Evolutionary conservation across 2,329 filamentous ascomycete species (phyloP).

Genomic region (Septoria petroselini): DNA sequence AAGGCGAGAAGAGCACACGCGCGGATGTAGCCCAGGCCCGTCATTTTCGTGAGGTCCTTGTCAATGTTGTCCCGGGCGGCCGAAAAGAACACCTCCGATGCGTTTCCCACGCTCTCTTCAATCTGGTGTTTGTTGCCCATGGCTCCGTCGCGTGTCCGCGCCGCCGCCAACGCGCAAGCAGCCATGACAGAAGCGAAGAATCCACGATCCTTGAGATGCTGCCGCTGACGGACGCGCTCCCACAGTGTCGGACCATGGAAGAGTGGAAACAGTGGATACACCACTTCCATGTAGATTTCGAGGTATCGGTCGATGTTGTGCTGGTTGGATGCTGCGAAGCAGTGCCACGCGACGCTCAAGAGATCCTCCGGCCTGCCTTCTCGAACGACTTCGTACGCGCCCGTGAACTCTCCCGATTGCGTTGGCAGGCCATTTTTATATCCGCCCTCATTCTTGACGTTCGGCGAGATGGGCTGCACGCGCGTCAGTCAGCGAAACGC

Average conservation of each 20-base stretch:
- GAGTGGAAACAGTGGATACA: slow-evolving; percentile 55
- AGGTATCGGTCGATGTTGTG: slow-evolving; percentile 43
- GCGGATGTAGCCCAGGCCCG: slow-evolving; percentile 45
- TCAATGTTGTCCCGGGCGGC: slow-evolving; percentile 44
- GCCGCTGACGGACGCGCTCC: slow-evolving; percentile 41
- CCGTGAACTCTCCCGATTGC: slow-evolving; percentile 22
- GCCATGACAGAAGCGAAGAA: slow-evolving; percentile 54
- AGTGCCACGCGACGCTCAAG: slow-evolving; percentile 40
- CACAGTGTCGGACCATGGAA: slow-evolving; percentile 50
- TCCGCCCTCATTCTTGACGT: slow-evolving; percentile 22
- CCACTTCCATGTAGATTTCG: slow-evolving; percentile 52
- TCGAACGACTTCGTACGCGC: slow-evolving; percentile 26
- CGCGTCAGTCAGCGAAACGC: too few species aligned
- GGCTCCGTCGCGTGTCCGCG: slow-evolving; percentile 51
- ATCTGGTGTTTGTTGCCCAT: slow-evolving; percentile 37
- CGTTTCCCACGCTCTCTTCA: slow-evolving; percentile 26
- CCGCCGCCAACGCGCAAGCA: slow-evolving; percentile 50
- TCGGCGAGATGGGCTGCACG: slow-evolving; percentile 22
- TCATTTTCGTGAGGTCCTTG: slow-evolving; percentile 39
- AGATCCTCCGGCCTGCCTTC: slow-evolving; percentile 30
- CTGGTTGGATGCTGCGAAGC: slow-evolving; percentile 43
- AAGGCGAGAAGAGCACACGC: slow-evolving; percentile 51
- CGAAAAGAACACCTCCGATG: slow-evolving; percentile 46
- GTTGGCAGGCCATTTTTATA: slow-evolving; percentile 3
- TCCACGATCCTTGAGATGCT: slow-evolving; percentile 45